Base-by-base conservation (phyloP, 106 monocot species). In the Acorus calamus region DNA sequence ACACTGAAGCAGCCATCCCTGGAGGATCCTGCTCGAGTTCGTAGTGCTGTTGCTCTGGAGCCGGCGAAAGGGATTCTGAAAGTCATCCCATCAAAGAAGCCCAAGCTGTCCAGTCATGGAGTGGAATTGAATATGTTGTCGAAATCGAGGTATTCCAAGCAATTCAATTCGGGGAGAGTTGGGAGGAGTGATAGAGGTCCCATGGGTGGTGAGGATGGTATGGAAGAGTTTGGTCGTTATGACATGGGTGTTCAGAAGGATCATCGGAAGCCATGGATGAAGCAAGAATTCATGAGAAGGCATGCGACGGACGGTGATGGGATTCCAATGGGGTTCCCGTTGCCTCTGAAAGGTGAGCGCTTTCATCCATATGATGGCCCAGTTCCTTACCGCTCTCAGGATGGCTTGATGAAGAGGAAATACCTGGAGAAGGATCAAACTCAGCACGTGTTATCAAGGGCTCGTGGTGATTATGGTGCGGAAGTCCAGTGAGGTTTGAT, bases 21-120 rank as follows among this genome's bases (percentile, higher is more conserved):
- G 55, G 69, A 65, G 58, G 44, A 5, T 8, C 51, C 52, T 44
- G 3, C 59, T 55, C 43, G 12, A 42, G 59, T 28, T 28, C 28
- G 53, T 46, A 65, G 28, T 45, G n/a, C 51, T 8, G 8, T 50
- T 44, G 60, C 13, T 11, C 11, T 45, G 13, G 71, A 73, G 51
- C 45, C 52, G 46, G 6, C 50, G 11, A 83, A 81, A 63, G 89
- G 89, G 5, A 59, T 77, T 4, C 64, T 75, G 63, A 79, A 77
- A 49, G 64, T 76, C 65, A 49, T 71, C 50, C 42, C 56, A 13
- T 47, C 77, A 9, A 87, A 83, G 41, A 44, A 61, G 69, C 42
- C 50, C 7, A 14, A 54, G 6, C 64, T 56, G 0, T 3, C 52
- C 28, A 57, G 61, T 42, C 67, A 61, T 49, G 47, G 14, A 51